These are phyloP conservation scores for Hypoxylon rubiginosum DNA, from an alignment of 2,329 filamentous ascomycete species.

Conservation along the genomic window DNA sequence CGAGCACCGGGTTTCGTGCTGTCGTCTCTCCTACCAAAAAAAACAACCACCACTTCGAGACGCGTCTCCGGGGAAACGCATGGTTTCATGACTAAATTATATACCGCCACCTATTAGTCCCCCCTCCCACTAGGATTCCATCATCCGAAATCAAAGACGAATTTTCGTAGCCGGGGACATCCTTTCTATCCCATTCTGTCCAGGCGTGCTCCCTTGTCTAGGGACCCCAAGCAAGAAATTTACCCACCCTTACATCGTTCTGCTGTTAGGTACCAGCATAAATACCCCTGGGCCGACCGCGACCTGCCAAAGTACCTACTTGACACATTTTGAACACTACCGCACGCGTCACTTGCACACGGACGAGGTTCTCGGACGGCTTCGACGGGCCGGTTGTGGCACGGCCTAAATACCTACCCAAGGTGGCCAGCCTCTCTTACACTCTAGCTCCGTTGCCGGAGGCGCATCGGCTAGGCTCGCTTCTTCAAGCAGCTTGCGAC, in stretches of 20 bases:
- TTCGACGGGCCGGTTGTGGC: conserved; percentile 49
- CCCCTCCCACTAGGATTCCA: conserved; percentile 35
- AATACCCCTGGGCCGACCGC: conserved; percentile 13
- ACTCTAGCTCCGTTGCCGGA: conserved; percentile 74
- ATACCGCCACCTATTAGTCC: conserved; percentile 33
- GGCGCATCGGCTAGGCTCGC: conserved; percentile 74
- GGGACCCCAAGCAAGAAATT: conserved; percentile 40
- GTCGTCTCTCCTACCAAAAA: conserved; percentile 38
- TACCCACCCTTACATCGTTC: conserved; percentile 35
- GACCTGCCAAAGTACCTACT: conserved; percentile 27
- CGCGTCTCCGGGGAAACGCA: conserved; percentile 36
- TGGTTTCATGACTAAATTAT: conserved; percentile 38
- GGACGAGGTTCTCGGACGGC: conserved; percentile 29
- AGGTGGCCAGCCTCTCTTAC: conserved; percentile 74
- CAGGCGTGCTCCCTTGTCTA: conserved; percentile 30
- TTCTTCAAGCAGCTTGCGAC: conserved; percentile 67
- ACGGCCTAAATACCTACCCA: conserved; percentile 58
- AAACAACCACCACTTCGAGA: conserved; percentile 35
- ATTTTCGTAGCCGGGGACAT: conserved; percentile 41
- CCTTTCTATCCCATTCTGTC: conserved; percentile 35
- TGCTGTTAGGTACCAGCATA: conserved; percentile 24
- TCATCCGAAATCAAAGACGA: conserved; percentile 37
- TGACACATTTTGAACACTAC: conserved; percentile 23
- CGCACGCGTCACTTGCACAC: conserved; percentile 26
- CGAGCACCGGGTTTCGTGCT: conserved; percentile 36